phyloP scores from a whole-genome alignment of 2,329 filamentous ascomycete species.

The Botrytis sinoallii region DNA sequence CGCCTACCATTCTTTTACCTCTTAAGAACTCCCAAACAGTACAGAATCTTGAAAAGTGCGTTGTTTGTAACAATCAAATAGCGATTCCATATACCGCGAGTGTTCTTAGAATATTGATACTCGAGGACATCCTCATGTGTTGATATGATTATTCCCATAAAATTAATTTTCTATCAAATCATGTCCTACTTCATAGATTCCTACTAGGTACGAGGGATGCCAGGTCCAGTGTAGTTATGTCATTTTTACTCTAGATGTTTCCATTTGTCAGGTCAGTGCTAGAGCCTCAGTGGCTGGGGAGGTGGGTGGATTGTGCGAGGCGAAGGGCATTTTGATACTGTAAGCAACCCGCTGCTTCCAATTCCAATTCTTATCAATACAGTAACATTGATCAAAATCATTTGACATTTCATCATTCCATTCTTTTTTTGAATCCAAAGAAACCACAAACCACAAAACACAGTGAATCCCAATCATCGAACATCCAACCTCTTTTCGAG shows the following conservation, averaged over 20 bases:
- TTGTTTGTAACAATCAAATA: background rate
- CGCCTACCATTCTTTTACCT: background rate
- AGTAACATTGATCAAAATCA: background rate
- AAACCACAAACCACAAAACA: background rate
- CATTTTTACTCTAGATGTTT: slow-evolving; percentile 27
- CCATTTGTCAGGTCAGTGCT: slow-evolving; percentile 16
- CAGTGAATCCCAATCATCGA: background rate
- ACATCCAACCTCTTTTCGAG: background rate
- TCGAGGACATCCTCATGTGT: background rate
- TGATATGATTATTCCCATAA: background rate
- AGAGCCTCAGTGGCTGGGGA: slow-evolving; percentile 20
- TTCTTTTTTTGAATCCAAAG: background rate
- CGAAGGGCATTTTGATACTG: slow-evolving; percentile 5
- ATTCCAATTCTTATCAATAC: background rate
- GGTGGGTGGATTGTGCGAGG: slow-evolving; percentile 3
- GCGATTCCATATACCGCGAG: background rate
- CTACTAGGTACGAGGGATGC: background rate
- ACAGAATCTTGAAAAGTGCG: too few relatives aligned
- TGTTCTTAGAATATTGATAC: background rate
- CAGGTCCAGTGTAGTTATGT: slow-evolving; percentile 19
- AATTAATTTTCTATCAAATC: background rate
- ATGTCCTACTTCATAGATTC: background rate
- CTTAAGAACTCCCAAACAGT: background rate
- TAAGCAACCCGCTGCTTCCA: slow-evolving; percentile 18
- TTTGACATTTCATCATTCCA: background rate